Evolutionary conservation across 2,329 filamentous ascomycete species (phyloP), one percentile per base, ranked within the genome.

Genomic region (Acrocalymma vagum): DNA sequence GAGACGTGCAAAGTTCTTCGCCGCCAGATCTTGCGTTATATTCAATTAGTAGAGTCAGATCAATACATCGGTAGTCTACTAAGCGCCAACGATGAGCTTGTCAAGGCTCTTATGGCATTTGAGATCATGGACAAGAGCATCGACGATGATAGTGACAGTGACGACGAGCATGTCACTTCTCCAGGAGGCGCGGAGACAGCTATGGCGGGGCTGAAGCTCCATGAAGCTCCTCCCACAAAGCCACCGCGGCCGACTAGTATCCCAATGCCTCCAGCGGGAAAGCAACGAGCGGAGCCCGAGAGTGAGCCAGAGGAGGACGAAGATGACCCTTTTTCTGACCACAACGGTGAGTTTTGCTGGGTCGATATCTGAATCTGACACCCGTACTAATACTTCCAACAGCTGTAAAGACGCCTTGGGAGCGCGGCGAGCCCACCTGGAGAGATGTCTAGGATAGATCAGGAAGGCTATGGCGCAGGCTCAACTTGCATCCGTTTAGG

Each of bases 21-120:
- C 32, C 81, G 90, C 42, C 89, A 90, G 65, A 88, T 97, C 20
- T 67, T 97, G 25, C 87, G 91, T 40, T 97, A 96, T 67, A 96
- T 97, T 50, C 90, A 97, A 63, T 81, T 91, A 34, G 87, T 97
- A 9, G 90, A 96, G 65, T 86, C 67, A 2, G 93, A 97, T 62
- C 86, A 97, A 61, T 96, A 88, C 79, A 85, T 99, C 7, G 94
- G 93, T 27, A 86, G 90, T 46, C 79, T 99, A 4, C 84, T 99
- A 13, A 90, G 94, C 60, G 92, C 93, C 51, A 97, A 99, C 60
- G 94, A 99, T 60, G 89, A 95, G 70, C 85, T 99, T n/a, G 89
- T 97, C 26, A 87, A 87, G 48, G 90, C 92, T 2, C 79, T 99
- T 42, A 96, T 95, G 83, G 88, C 91, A 0, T 99, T 91, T 63